Evolutionary conservation across 2,329 filamentous ascomycete species (phyloP), one percentile per base, ranked within the genome.

Genomic region (Botrytis elliptica): DNA sequence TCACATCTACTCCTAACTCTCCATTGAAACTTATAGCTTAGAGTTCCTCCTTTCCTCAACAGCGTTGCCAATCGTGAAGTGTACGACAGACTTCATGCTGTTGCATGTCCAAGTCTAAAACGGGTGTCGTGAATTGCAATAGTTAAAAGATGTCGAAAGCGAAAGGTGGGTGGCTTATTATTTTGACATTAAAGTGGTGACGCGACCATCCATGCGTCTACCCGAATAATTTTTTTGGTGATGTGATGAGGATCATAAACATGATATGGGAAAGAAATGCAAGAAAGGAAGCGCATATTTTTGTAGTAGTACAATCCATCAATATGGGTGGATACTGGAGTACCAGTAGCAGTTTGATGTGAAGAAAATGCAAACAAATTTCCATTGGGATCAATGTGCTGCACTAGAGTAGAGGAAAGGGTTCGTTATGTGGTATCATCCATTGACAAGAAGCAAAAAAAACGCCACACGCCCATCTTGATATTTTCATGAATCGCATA

Each of bases 351-450:
- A 68, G 49, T 69, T 55, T 57, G 49, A 72, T 49, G 62, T 33
- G 55, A 44, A 62, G 40, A 29, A 29, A 62, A 59, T 63, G 72
- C 57, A 57, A 55, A 62, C 44, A 55, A 63, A 33, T 52, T 36
- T 65, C 42, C 59, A 70, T 60, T 40, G 33, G 20, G 55, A 49
- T 62, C 25, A 57, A 69, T 12, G 36, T 49, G 49, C 46, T 71
- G 66, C 72, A 46, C 40, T 46, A 46, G 20, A 25, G 55, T 49
- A 71, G 65, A 75, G 46, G 70, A 72, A 74, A 75, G 42, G 65
- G 59, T 67, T 76, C 75, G 75, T 77, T 75, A 76, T 63, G 72
- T 63, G 75, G 75, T 77, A 77, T 77, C 75, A 75, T 77, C 60
- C 75, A 76, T 77, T 55, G 75, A 75, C 69, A 75, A 73, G 69